Evolutionary conservation across 179 eudicot genomes (phyloP).

Genomic region (Beta macrorhiza): DNA sequence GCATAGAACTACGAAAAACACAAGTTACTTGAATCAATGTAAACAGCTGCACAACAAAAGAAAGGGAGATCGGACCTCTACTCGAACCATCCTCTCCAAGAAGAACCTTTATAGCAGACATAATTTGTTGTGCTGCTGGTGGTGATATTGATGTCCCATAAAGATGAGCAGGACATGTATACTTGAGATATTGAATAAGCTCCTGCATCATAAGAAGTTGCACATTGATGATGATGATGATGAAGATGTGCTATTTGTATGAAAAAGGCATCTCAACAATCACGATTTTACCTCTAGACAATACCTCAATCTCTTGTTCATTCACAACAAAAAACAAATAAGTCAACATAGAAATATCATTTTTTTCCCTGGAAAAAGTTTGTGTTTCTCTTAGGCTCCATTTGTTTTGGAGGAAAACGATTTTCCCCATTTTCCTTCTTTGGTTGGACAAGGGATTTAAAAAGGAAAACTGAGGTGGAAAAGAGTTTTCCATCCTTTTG

Average conservation of each 20-base stretch:
- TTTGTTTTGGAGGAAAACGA: no score
- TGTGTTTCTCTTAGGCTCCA: no score
- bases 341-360: no score
- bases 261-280: background rate
- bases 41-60: background rate
- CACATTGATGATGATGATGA: background rate
- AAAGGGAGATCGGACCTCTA: slow-evolving; percentile 52
- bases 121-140: slow-evolving; percentile 89
- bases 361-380: no score
- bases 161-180: slow-evolving; percentile 82
- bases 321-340: background rate
- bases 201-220: slow-evolving; percentile 45
- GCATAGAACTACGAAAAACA: background rate
- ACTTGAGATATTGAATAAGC: slow-evolving; percentile 71
- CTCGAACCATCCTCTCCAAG: slow-evolving; percentile 95
- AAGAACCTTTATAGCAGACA: slow-evolving; percentile 74
- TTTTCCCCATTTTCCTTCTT: no score
- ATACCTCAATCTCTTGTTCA: background rate
- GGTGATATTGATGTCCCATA: slow-evolving; percentile 95
- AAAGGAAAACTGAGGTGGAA: no score
- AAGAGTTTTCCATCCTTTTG: no score
- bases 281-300: background rate
- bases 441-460: no score
- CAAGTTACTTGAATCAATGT: background rate
- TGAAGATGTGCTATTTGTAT: background rate